Evolutionary conservation across 2,329 filamentous ascomycete species (phyloP).

Genomic region (Cladosporium velox): DNA sequence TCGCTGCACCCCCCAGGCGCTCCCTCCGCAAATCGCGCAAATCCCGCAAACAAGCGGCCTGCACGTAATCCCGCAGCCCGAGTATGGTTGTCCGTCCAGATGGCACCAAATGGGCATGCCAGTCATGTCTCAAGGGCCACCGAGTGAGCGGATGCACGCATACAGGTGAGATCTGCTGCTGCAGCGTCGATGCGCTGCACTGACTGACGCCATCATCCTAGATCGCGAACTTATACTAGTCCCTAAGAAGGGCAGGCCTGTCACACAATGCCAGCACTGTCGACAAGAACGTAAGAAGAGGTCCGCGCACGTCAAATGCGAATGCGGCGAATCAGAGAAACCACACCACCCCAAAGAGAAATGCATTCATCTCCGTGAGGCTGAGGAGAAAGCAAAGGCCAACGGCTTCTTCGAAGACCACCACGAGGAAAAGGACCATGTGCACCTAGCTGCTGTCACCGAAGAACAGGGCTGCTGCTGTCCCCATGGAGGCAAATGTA

Average conservation of each 20-base stretch:
- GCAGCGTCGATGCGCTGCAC: not conserved
- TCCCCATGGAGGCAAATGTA: slow-evolving; percentile 60
- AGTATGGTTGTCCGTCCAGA: slow-evolving; percentile 52
- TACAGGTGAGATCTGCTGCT: slow-evolving; percentile 65
- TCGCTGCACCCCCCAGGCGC: slow-evolving; percentile 13
- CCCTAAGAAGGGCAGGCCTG: slow-evolving; percentile 95
- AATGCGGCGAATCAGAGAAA: slow-evolving; percentile 81
- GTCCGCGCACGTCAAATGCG: slow-evolving; percentile 91
- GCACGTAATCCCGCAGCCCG: slow-evolving; percentile 19
- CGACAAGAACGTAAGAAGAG: slow-evolving; percentile 94
- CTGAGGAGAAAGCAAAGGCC: slow-evolving; percentile 38
- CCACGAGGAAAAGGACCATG: slow-evolving; percentile 28
- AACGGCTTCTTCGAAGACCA: slow-evolving; percentile 30
- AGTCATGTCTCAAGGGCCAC: slow-evolving; percentile 96
- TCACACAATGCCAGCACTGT: slow-evolving; percentile 97
- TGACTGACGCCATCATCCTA: slow-evolving; percentile 44
- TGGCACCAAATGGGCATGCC: slow-evolving; percentile 97
- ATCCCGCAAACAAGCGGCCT: slow-evolving; percentile 21
- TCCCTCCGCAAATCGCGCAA: slow-evolving; percentile 25
- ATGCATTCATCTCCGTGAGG: slow-evolving; percentile 45
- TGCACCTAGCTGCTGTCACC: slow-evolving; percentile 36
- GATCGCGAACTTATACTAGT: slow-evolving; percentile 91
- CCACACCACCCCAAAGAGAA: slow-evolving; percentile 60
- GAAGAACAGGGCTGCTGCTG: slow-evolving; percentile 54
- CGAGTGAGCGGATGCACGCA: slow-evolving; percentile 99